Percentiles rank a stretch among this genome's conserved stretches.
Evolutionary conservation across 805 yeast genomes (phyloP).

Genomic region (Metschnikowia arizonensis): DNA sequence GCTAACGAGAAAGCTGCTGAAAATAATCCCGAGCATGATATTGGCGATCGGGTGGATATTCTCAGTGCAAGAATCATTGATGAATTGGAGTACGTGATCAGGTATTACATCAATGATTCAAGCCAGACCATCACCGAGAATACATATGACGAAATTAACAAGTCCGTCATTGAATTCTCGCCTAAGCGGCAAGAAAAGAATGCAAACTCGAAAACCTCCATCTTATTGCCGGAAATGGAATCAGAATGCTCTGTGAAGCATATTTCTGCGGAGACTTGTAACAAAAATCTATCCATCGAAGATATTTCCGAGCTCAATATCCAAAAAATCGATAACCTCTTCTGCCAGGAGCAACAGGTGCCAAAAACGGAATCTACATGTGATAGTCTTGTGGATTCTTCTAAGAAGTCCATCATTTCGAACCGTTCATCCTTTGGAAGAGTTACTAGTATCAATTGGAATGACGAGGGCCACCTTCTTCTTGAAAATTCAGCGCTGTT

Average conservation of each 20-base stretch:
- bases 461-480: conserved; percentile 31
- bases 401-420: conserved; percentile 4
- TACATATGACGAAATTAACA: conserved; percentile 9
- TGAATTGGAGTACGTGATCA: conserved; percentile 55
- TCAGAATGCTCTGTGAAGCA: background rate
- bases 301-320: conserved; percentile 39
- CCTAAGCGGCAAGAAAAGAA: conserved; percentile 1
- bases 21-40: conserved; percentile 1
- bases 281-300: conserved; percentile 26
- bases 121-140: conserved; percentile 10
- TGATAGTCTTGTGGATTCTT: conserved; percentile 13
- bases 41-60: conserved; percentile 49
- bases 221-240: background rate
- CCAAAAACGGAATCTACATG: conserved; percentile 1
- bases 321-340: conserved; percentile 34
- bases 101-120: conserved; percentile 34
- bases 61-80: conserved; percentile 68
- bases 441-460: conserved; percentile 42
- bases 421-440: conserved; percentile 15
- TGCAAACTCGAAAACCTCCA: background rate
- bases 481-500: conserved; percentile 26
- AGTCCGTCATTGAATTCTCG: conserved; percentile 8
- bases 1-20: conserved; percentile 9
- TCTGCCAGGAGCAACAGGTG: conserved; percentile 23
- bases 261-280: background rate